Percentiles rank a stretch among this genome's conserved stretches.
These are phyloP conservation scores for Leishmania aethiopica DNA, from an alignment of 208 protist genomes.

Conservation along the genomic window DNA sequence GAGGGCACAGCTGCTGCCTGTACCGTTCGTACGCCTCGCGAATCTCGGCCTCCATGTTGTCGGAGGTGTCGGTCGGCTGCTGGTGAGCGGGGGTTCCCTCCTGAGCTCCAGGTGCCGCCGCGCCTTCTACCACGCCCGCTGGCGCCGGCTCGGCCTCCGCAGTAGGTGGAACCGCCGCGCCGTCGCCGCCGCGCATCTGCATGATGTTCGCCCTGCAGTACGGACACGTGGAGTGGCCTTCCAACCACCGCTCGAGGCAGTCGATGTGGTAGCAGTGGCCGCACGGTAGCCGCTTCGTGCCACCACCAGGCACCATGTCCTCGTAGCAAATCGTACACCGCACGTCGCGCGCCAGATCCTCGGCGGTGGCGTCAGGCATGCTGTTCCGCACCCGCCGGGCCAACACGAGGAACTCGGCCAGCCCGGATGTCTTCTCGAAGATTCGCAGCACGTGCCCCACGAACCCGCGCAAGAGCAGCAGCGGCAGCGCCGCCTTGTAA, in stretches of 20 bases:
- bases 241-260: constrained; percentile 81
- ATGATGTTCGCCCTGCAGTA: constrained; percentile 81
- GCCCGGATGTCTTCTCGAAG: constrained; percentile 34
- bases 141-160: constrained; percentile 3
- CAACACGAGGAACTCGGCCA: constrained; percentile 52
- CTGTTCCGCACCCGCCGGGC: constrained; percentile 31
- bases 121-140: constrained; percentile 4
- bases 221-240: constrained; percentile 77
- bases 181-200: constrained; percentile 18
- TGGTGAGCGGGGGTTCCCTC: not conserved
- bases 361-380: constrained; percentile 48
- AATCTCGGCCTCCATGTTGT: constrained; percentile 26
- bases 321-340: constrained; percentile 89
- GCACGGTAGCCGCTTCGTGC: constrained; percentile 73
- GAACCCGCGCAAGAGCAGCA: constrained; percentile 58
- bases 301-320: constrained; percentile 54
- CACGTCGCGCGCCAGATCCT: constrained; percentile 60
- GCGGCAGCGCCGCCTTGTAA: constrained; percentile 39
- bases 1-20: constrained; percentile 3
- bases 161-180: not conserved
- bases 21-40: constrained; percentile 39
- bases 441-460: constrained; percentile 37
- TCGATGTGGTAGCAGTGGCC: constrained; percentile 85
- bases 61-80: not conserved
- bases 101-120: not conserved